A percentile compares a stretch with the other conserved stretches of the same genome.
phyloP scores from a whole-genome alignment of 2,329 filamentous ascomycete genomes.

The Alternaria ventricosa region DNA sequence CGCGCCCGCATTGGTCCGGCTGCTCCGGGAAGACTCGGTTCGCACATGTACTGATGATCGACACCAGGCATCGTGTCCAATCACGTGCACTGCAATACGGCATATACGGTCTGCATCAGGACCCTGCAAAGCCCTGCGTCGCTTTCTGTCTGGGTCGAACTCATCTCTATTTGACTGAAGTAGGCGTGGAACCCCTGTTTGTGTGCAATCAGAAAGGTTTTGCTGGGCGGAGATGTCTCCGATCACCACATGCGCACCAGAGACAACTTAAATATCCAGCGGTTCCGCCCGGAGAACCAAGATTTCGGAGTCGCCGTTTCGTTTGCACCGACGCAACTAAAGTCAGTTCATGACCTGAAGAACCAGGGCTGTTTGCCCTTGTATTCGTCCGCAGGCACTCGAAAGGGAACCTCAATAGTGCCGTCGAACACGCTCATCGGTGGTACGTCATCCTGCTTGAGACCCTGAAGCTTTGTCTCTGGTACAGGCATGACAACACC shows the following conservation, averaged over 20 bases:
- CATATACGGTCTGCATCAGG: background rate
- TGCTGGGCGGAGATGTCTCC: background rate
- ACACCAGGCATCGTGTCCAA: constrained; percentile 1
- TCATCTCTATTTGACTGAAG: too few species aligned
- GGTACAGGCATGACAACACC: constrained; percentile 76
- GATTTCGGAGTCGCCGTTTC: background rate
- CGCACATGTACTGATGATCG: background rate
- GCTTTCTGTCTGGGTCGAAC: background rate
- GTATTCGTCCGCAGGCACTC: constrained; percentile 63
- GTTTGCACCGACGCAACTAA: background rate
- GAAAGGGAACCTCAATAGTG: constrained; percentile 69
- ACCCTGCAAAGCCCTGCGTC: background rate
- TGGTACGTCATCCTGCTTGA: constrained; percentile 25
- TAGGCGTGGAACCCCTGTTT: background rate
- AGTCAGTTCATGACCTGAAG: constrained; percentile 27
- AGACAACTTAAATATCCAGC: background rate
- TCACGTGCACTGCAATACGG: background rate
- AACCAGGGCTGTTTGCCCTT: constrained; percentile 55
- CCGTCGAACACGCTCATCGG: constrained; percentile 60
- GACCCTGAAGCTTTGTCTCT: constrained; percentile 17
- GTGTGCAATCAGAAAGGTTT: background rate
- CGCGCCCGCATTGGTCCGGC: constrained; percentile 27
- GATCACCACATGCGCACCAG: background rate
- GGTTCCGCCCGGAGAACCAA: background rate
- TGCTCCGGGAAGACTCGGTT: background rate